Conservation (phyloP, 169 alveolate species). For the Plasmodium coatneyi region DNA sequence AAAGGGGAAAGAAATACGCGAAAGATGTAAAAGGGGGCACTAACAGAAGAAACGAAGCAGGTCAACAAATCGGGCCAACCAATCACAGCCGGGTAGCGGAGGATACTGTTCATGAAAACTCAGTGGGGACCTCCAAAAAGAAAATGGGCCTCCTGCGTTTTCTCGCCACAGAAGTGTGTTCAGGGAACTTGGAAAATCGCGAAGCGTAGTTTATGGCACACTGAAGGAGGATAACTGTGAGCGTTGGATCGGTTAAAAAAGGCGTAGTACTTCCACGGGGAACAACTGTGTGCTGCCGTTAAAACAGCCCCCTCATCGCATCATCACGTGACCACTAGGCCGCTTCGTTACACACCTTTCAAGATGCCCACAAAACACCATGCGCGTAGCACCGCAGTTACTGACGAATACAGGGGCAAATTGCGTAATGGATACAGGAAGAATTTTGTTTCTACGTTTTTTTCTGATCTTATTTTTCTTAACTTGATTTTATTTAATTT, state of each 20-base stretch:
- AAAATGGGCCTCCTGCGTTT: not conserved
- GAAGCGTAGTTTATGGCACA: not conserved
- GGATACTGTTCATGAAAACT: not conserved
- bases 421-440: not conserved
- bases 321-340: not conserved
- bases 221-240: not conserved
- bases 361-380: not conserved
- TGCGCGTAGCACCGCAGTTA: not conserved
- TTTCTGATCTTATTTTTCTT: not conserved
- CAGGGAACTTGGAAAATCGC: not conserved
- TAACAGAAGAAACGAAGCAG: not conserved
- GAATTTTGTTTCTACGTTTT: not conserved
- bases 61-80: not conserved
- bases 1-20: not conserved
- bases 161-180: not conserved
- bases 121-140: not conserved
- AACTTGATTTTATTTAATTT: no score
- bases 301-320: not conserved
- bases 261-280: not conserved
- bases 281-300: not conserved
- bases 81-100: not conserved
- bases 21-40: not conserved
- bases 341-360: not conserved
- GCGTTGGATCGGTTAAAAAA: not conserved
- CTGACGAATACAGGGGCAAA: not conserved